These are phyloP conservation scores for Isabelozyma rhagii DNA, from an alignment of 805 yeast genomes.

Conservation along the genomic window DNA sequence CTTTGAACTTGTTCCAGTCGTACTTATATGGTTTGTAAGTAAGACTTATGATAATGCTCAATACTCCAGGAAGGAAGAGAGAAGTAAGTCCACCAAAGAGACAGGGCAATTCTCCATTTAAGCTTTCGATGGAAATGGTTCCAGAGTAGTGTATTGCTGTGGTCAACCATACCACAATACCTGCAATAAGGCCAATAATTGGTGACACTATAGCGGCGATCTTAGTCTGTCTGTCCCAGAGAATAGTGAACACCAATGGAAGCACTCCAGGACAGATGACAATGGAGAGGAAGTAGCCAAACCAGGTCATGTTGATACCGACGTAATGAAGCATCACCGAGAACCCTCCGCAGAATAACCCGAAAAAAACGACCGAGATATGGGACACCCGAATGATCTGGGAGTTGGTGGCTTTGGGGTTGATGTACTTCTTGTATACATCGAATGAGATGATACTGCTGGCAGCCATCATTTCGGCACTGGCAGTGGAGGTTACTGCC, in stretches of 20 bases:
- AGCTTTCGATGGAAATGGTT: slow-evolving; percentile 19
- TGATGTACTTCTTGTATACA: slow-evolving; percentile 42
- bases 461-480: slow-evolving; percentile 40
- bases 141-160: slow-evolving; percentile 26
- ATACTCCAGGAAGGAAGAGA: slow-evolving; percentile 27
- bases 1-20: slow-evolving; percentile 25
- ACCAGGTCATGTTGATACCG: slow-evolving; percentile 26
- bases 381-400: slow-evolving; percentile 43
- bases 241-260: slow-evolving; percentile 30
- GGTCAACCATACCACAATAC: slow-evolving; percentile 28
- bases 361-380: slow-evolving; percentile 36
- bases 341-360: slow-evolving; percentile 34
- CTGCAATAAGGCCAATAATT: slow-evolving; percentile 23
- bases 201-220: slow-evolving; percentile 30
- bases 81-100: slow-evolving; percentile 32
- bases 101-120: slow-evolving; percentile 31
- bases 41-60: slow-evolving; percentile 22
- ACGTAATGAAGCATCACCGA: slow-evolving; percentile 34
- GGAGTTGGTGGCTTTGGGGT: slow-evolving; percentile 39
- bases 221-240: slow-evolving; percentile 29
- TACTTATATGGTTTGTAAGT: slow-evolving; percentile 21
- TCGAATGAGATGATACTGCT: slow-evolving; percentile 44
- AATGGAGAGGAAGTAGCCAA: slow-evolving; percentile 33
- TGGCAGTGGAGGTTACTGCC: slow-evolving; percentile 41
- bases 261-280: slow-evolving; percentile 38